These are phyloP conservation scores for Ophiostoma perfectum DNA, from an alignment of 2,329 filamentous ascomycete species.

Conservation along the genomic window DNA sequence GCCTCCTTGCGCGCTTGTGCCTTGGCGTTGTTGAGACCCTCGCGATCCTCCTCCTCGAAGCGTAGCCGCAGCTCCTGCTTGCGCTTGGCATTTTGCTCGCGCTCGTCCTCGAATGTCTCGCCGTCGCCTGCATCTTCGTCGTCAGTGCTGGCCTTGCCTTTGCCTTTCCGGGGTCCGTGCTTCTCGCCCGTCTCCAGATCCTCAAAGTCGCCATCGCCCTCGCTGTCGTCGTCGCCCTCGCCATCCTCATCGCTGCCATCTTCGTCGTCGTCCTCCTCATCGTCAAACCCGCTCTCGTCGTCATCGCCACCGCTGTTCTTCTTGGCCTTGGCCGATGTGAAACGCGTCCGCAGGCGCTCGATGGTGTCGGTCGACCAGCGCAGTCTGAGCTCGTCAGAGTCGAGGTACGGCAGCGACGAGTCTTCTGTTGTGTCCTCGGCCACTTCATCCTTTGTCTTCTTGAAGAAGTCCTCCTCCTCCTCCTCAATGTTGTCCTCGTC, in stretches of 20 bases:
- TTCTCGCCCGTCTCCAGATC: slow-evolving; percentile 76
- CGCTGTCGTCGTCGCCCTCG: slow-evolving; percentile 41
- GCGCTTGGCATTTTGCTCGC: slow-evolving; percentile 79
- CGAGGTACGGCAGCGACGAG: slow-evolving; percentile 68
- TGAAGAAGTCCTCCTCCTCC: slow-evolving; percentile 60
- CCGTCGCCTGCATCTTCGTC: slow-evolving; percentile 61
- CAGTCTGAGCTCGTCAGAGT: slow-evolving; percentile 72
- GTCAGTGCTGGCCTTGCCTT: slow-evolving; percentile 34
- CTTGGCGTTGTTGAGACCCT: slow-evolving; percentile 89
- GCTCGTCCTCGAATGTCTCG: slow-evolving; percentile 81
- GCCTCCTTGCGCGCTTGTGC: slow-evolving; percentile 66
- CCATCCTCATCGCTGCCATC: slow-evolving; percentile 43
- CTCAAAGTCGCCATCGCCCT: slow-evolving; percentile 77
- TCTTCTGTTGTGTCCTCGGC: slow-evolving; percentile 77
- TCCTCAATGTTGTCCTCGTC: slow-evolving; percentile 46
- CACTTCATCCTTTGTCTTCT: slow-evolving; percentile 58
- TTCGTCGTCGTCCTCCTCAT: slow-evolving; percentile 47
- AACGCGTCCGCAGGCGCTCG: slow-evolving; percentile 66
- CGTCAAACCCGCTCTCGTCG: slow-evolving; percentile 62
- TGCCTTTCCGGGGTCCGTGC: slow-evolving; percentile 38
- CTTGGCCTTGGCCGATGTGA: slow-evolving; percentile 51
- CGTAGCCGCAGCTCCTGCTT: slow-evolving; percentile 93
- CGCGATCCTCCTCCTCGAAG: slow-evolving; percentile 97
- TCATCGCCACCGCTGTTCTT: slow-evolving; percentile 53
- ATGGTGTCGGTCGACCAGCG: slow-evolving; percentile 84